These are phyloP conservation scores for Alloteropsis semialata DNA, from an alignment of 176 grass and related monocot genomes.

Conservation along the genomic window DNA sequence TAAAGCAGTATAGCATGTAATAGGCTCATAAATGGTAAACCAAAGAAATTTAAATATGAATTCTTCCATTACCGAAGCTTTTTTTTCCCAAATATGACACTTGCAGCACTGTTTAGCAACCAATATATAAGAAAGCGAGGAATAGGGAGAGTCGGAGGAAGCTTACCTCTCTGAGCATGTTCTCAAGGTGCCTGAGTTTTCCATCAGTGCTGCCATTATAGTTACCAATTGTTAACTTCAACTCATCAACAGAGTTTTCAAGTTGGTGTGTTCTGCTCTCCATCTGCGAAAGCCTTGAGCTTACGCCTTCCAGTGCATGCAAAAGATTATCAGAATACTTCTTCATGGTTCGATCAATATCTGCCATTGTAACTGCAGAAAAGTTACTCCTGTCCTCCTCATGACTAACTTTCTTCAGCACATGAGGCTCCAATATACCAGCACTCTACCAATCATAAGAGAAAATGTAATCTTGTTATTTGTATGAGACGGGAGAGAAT, in stretches of 20 bases:
- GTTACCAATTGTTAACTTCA: slow-evolving; percentile 69
- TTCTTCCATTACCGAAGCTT: not conserved
- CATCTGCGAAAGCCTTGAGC: slow-evolving; percentile 67
- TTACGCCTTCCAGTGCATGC: slow-evolving; percentile 73
- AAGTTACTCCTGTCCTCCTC: slow-evolving; percentile 54
- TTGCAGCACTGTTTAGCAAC: not conserved
- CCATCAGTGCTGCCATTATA: slow-evolving; percentile 76
- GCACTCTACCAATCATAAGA: slow-evolving; percentile 47
- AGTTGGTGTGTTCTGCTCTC: slow-evolving; percentile 71
- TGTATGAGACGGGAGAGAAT: not conserved
- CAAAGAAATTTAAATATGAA: not conserved
- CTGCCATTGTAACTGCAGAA: slow-evolving; percentile 41
- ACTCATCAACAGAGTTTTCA: slow-evolving; percentile 69
- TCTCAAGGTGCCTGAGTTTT: slow-evolving; percentile 83
- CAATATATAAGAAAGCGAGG: not conserved
- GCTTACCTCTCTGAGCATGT: slow-evolving; percentile 86
- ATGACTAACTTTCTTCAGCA: slow-evolving; percentile 54
- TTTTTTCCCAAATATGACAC: slow-evolving; percentile 4
- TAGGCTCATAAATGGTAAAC: not conserved
- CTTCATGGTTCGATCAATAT: slow-evolving; percentile 85
- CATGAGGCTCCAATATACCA: slow-evolving; percentile 54
- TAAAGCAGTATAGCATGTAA: not conserved
- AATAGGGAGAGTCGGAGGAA: not conserved
- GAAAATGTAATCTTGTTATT: not conserved
- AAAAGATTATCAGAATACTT: slow-evolving; percentile 83